Base-by-base conservation (phyloP, 495 filamentous ascomycete genomes). In the Xylaria bambusicola region DNA sequence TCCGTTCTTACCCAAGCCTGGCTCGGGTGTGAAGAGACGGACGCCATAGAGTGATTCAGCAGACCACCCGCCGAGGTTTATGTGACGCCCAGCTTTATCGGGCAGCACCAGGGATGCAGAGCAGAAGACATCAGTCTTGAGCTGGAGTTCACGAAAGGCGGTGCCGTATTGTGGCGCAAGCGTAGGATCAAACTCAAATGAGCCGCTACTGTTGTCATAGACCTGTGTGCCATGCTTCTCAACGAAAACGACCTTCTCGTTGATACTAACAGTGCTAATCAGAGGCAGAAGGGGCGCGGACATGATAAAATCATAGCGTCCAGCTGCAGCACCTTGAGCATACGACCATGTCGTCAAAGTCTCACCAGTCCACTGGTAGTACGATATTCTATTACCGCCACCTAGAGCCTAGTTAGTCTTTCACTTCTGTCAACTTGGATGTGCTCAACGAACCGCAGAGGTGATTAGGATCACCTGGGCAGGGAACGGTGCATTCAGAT, bases 21-120 rank as follows among this genome's bases (percentile, higher is more conserved):
- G 79, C 63, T 80, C 73, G 9, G 79, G 79, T 62, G 68, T 71
- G 64, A 81, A 82, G 10, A 82, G 53, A 31, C 79, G 65, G 27
- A 82, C 67, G 31, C 79, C 79, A 57, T 70, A 77, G 0, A 73
- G 77, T 0, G 75, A 71, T 17, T 66, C 60, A n/a, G 66, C 62
- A 26, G 79, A 66, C 79, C 79, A 82, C 18, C 79, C 79, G 15
- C 79, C 79, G 62, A 80, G 63, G 48, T 75, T 80, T 41, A 81
- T 64, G 52, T 79, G 78, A 41, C 79, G 66, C 41, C 74, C 78
- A 55, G 63, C 77, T 59, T 76, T 77, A 57, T 80, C 78, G 2
- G 79, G 79, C 24, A 82, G 69, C 17, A 72, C 76, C 15, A 80
- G 17, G 33, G 73, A 73, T 21, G 69, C 74, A 44, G 76, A 71